Conservation (phyloP, 2,329 filamentous ascomycete genomes). For the Madurella mycetomatis region DNA sequence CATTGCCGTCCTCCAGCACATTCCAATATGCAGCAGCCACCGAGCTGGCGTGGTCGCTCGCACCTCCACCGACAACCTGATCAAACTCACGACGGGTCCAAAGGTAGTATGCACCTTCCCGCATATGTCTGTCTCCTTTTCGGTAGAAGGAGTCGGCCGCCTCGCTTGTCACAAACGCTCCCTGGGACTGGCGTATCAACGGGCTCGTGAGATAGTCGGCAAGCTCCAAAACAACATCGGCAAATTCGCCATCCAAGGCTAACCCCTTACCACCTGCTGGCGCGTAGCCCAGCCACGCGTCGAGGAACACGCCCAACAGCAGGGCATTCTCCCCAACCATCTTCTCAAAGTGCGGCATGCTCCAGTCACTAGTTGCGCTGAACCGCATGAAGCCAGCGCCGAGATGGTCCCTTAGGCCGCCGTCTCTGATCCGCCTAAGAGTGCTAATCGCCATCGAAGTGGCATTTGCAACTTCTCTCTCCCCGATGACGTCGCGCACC, state of each 20-base stretch:
- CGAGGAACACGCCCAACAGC: conserved; percentile 75
- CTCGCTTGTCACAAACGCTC: conserved; percentile 83
- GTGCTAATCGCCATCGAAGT: conserved; percentile 77
- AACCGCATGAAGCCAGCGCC: conserved; percentile 64
- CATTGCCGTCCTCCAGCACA: conserved; percentile 78
- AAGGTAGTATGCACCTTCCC: conserved; percentile 89
- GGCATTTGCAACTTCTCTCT: conserved; percentile 68
- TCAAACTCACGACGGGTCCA: conserved; percentile 90
- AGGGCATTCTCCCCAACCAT: conserved; percentile 92
- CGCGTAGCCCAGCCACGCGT: conserved; percentile 63
- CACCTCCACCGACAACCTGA: conserved; percentile 58
- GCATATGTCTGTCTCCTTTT: conserved; percentile 72
- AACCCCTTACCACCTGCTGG: background rate
- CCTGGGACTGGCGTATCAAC: conserved; percentile 62
- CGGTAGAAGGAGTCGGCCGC: conserved; percentile 80
- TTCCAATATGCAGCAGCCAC: conserved; percentile 82
- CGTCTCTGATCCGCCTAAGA: conserved; percentile 64
- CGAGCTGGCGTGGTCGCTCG: conserved; percentile 54
- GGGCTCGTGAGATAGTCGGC: conserved; percentile 76
- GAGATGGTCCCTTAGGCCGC: conserved; percentile 53
- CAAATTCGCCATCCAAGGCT: conserved; percentile 60
- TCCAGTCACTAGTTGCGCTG: conserved; percentile 89
- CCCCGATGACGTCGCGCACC: conserved; percentile 83
- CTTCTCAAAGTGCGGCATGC: conserved; percentile 93
- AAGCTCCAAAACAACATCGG: conserved; percentile 74